These are phyloP conservation scores for Ehretia macrophylla DNA, from an alignment of 257 asterid genomes.

Conservation along the genomic window DNA sequence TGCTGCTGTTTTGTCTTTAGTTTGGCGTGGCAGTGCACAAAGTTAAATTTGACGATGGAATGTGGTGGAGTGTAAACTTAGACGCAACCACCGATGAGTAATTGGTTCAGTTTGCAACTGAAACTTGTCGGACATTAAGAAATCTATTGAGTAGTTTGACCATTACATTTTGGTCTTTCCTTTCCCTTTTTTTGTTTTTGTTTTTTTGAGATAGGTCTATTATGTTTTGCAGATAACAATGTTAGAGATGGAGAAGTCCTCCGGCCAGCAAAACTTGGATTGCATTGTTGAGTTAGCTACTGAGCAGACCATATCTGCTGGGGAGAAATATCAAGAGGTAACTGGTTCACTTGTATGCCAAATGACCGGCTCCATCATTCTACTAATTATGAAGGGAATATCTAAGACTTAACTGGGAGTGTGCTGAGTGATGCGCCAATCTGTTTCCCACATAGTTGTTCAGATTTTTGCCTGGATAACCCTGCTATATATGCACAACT, in stretches of 20 bases:
- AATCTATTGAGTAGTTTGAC: neutral
- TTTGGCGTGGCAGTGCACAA: too few relatives aligned
- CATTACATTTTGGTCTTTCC: neutral
- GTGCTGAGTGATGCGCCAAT: too few relatives aligned
- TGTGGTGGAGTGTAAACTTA: neutral
- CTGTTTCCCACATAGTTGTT: too few relatives aligned
- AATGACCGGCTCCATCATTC: neutral
- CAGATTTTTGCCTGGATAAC: too few relatives aligned
- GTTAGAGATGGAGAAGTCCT: constrained; percentile 80
- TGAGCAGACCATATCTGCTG: constrained; percentile 55
- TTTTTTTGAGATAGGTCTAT: neutral
- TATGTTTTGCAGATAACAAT: constrained; percentile 46
- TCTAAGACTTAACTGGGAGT: too few relatives aligned
- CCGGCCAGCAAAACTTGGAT: constrained; percentile 70
- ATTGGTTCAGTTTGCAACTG: neutral
- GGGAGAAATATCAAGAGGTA: constrained; percentile 73
- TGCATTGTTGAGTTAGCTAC: constrained; percentile 52
- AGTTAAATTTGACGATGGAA: too few relatives aligned
- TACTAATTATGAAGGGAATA: too few relatives aligned
- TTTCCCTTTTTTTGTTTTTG: neutral
- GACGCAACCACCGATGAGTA: neutral
- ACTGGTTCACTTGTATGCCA: constrained; percentile 6
- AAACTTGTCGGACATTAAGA: neutral
- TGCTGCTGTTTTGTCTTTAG: too few relatives aligned
- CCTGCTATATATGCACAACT: too few relatives aligned